Evolutionary conservation across 2,329 filamentous ascomycete genomes (phyloP), one percentile per base, ranked within the genome.

Genomic region (Ustulina deusta): DNA sequence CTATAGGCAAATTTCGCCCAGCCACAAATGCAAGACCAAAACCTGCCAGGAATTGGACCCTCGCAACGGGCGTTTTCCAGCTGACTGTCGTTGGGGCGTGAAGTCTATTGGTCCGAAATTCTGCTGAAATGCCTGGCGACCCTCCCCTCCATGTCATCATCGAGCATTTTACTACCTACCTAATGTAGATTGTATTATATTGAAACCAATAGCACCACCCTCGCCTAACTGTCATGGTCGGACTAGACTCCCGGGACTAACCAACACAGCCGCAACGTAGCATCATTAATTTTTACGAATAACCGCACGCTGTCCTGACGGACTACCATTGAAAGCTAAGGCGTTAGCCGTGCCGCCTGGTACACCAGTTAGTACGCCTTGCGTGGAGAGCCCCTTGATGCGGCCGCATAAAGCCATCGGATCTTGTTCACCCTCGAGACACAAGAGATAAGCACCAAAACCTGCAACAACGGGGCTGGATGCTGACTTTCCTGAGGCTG

Each of bases 381-480:
- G 9, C 1, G 54, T 64, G 6, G 68, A 67, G 6, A 71, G 36
- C 48, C 66, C 44, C 46, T 69, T 64, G 11, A 75, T 67, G 17
- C 68, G 63, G 15, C 68, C 60, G n/a, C 69, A 65, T n/a, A 72
- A 63, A 9, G 66, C 66, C 1, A 54, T 60, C 0, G 71, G 65
- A 25, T 61, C 34, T 15, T 60, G 51, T 15, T 56, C 20, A 5
- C 65, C 63, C 42, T 71, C 68, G 1, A 72, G 54, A 0, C 58
- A 56, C 40, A 71, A 64, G 42, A 86, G 72, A 73, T 87, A 87
- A 1, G 83, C 78, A 2, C 81, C 84, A 0, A 88, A 72, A 0
- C 86, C 86, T n/a, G 83, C 80, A 60, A 87, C 79, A 65, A 86
- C 84, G 2, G 86, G 86, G 9, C 81, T 77, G 10, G 86, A 83